Percentiles rank a stretch among this genome's conserved stretches.
Conservation (phyloP, 202 grass and related monocot genomes). For the Digitaria exilis region DNA sequence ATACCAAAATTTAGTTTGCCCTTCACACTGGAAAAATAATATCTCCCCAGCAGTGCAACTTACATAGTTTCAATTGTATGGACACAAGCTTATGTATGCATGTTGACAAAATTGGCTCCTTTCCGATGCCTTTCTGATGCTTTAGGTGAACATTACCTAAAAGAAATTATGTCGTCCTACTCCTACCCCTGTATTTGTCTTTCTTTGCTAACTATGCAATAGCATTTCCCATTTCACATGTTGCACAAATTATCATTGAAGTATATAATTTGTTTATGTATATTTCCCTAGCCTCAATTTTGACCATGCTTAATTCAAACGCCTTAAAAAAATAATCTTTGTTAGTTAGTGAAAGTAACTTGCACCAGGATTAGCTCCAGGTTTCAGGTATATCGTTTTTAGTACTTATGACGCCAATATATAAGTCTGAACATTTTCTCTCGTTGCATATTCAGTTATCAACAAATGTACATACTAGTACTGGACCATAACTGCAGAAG, state of each 20-base stretch:
- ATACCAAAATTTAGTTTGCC: neutral
- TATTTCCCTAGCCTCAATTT: neutral
- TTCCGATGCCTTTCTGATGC: neutral
- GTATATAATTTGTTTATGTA: neutral
- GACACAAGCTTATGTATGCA: neutral
- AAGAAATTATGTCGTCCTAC: neutral
- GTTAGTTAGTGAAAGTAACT: neutral
- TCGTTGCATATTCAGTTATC: constrained; percentile 27
- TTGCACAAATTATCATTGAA: constrained; percentile 1
- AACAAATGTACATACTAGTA: constrained; percentile 26
- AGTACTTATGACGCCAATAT: neutral
- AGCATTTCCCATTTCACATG: neutral
- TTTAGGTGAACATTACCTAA: constrained; percentile 12
- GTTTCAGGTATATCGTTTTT: neutral
- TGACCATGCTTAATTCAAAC: constrained; percentile 22
- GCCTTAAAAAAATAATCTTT: neutral
- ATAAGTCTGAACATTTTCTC: neutral
- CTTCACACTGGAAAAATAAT: neutral
- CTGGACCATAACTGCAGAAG: neutral
- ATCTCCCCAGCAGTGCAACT: neutral
- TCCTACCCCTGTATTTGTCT: neutral
- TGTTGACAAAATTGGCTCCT: neutral
- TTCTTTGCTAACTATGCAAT: neutral
- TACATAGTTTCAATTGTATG: neutral
- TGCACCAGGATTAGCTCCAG: neutral